Base-by-base conservation (phyloP, 805 yeast genomes). In the Kockiozyma suomiensis region DNA sequence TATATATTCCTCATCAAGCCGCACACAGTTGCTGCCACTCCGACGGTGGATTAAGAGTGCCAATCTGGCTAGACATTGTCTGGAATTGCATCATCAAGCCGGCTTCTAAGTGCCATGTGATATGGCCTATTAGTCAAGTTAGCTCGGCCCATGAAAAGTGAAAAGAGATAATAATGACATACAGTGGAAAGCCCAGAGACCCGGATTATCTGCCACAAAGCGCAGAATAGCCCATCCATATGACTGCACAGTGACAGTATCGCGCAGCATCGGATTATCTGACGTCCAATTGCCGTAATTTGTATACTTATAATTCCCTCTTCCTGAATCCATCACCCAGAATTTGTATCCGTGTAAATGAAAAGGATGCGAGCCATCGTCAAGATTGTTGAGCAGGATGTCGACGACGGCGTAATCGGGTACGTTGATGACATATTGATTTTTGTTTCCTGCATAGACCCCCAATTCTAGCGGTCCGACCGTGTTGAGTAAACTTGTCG, bases 151-250 rank as follows among this genome's bases (percentile, higher is more conserved):
- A n/a, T n/a, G n/a, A n/a, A n/a, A n/a, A n/a, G n/a, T n/a, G n/a
- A n/a, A n/a, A n/a, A n/a, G n/a, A n/a, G n/a, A n/a, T n/a, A n/a
- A 35, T 21, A 10, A 45, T n/a, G n/a, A 57, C 65, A 4, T 40
- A 74, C 97, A 91, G 72, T 91, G 97, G 85, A 91, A 88, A 62
- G 87, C 83, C 97, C 97, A 92, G 26, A 90, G 85, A 58, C 97
- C 97, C 2, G 97, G 97, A 69, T 92, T 91, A 69, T 87, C 84
- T 12, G 97, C 90, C 68, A 77, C 81, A 73, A 90, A 90, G 66
- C 97, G 78, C 33, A 75, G 49, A 4, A 64, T 35, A 19, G 56
- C 55, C 65, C 86, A 85, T 1, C 93, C 88, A 69, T 86, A 88
- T 88, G 87, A 72, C 83, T 81, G 53, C 83, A 62, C 86, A 68